These are phyloP conservation scores for Rosa rugosa DNA, from an alignment of 306 rosid genomes.

Conservation along the genomic window DNA sequence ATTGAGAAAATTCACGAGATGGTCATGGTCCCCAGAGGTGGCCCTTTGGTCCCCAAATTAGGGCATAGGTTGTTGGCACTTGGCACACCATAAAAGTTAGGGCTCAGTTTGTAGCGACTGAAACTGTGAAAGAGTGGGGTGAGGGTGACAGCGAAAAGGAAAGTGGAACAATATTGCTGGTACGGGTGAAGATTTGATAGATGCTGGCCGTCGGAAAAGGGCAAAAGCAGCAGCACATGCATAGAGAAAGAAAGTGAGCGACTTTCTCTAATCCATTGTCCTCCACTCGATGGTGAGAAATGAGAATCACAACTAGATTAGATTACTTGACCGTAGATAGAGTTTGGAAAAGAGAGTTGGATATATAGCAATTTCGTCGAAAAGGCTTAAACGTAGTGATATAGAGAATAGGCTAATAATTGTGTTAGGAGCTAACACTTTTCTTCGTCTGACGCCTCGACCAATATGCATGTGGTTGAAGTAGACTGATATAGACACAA, in stretches of 20 bases:
- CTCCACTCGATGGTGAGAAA: not conserved
- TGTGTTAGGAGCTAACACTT: not conserved
- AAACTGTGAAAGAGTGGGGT: not conserved
- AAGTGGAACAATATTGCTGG: not conserved
- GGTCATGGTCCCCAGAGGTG: slow-evolving; percentile 12
- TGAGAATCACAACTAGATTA: not conserved
- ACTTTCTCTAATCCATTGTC: not conserved
- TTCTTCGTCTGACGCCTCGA: not conserved
- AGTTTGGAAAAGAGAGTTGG: not conserved
- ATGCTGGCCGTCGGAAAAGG: not conserved
- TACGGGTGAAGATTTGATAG: not conserved
- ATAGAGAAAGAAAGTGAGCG: not conserved
- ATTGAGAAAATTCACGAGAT: not conserved
- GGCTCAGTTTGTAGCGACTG: not conserved
- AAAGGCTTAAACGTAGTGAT: not conserved
- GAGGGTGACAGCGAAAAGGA: not conserved
- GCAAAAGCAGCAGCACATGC: slow-evolving; percentile 11
- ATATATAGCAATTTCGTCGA: not conserved
- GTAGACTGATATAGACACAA: not conserved
- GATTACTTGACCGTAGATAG: not conserved
- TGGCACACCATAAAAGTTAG: not conserved
- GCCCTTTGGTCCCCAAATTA: not conserved
- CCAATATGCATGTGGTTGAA: not conserved
- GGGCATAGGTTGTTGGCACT: not conserved
- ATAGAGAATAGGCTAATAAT: not conserved